These are phyloP conservation scores for Magnusiomyces sp. DNA, from an alignment of 1,139 yeast species.

Conservation along the genomic window DNA sequence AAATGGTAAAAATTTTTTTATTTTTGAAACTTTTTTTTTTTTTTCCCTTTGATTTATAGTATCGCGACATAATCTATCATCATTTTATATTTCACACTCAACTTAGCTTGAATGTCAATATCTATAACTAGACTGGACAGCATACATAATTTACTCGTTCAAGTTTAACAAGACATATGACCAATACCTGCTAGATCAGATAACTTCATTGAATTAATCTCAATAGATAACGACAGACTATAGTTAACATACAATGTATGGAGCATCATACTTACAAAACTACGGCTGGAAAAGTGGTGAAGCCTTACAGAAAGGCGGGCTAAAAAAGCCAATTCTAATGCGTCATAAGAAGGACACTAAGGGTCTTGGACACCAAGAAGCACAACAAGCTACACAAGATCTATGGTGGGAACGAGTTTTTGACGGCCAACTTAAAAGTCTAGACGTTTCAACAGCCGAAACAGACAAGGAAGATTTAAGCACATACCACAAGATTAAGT, in stretches of 20 bases:
- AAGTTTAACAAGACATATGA: no score
- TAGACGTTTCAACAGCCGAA: constrained; percentile 48
- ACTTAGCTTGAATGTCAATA: no score
- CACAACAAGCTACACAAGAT: constrained; percentile 39
- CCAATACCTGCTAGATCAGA: no score
- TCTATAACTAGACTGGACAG: no score
- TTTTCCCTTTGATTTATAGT: no score
- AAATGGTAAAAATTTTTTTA: no score
- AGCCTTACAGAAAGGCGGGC: constrained; percentile 69
- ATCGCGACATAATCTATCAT: no score
- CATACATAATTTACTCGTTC: no score
- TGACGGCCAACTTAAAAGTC: constrained; percentile 79
- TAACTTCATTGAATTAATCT: neutral
- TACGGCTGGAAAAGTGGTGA: constrained; percentile 93
- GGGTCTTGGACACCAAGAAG: constrained; percentile 66
- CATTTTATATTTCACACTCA: no score
- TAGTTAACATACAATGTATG: constrained; percentile 46
- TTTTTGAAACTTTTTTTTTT: no score
- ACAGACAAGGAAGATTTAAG: neutral
- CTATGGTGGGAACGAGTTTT: constrained; percentile 97
- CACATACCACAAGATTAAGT: constrained; percentile 14
- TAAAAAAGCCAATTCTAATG: constrained; percentile 77
- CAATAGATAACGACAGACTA: neutral
- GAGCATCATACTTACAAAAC: constrained; percentile 59
- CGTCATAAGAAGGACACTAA: constrained; percentile 84